Evolutionary conservation across 345 rosid species (phyloP).

Genomic region (Triadica sebifera): DNA sequence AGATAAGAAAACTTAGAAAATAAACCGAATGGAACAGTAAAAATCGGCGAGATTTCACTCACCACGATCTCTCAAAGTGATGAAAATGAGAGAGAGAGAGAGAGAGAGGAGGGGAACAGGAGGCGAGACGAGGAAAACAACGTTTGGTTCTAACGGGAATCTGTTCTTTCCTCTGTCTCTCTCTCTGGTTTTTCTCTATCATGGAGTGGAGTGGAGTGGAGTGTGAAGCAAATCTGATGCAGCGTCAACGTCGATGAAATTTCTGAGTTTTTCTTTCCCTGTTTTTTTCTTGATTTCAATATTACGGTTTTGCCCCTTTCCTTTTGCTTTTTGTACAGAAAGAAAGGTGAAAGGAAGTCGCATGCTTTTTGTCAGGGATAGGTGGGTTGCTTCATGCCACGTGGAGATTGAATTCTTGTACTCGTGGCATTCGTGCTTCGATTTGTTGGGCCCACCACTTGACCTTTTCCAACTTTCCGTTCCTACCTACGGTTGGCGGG

Average conservation of each 20-base stretch:
- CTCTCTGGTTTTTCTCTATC: not conserved
- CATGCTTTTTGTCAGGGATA: slow-evolving; percentile 18
- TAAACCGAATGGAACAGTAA: slow-evolving; percentile 37
- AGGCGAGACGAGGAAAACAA: slow-evolving; percentile 9
- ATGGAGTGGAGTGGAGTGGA: slow-evolving; percentile 23
- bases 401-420: slow-evolving; percentile 2
- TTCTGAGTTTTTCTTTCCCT: not conserved
- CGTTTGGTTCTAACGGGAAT: not conserved
- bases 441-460: not conserved
- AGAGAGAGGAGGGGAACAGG: not conserved
- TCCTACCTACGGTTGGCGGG: not conserved
- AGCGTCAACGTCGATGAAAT: slow-evolving; percentile 39
- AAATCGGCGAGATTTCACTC: slow-evolving; percentile 21
- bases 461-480: not conserved
- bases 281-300: not conserved
- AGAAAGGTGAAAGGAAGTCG: slow-evolving; percentile 14
- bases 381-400: slow-evolving; percentile 26
- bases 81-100: not conserved
- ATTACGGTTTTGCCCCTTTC: slow-evolving; percentile 25
- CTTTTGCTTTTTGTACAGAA: slow-evolving; percentile 19
- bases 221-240: slow-evolving; percentile 33
- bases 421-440: not conserved
- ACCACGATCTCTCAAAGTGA: slow-evolving; percentile 11
- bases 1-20: no score
- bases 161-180: not conserved